Base-by-base conservation (phyloP, 768 basidiomycete species). In the Pseudohyphozyma bogoriensis region DNA sequence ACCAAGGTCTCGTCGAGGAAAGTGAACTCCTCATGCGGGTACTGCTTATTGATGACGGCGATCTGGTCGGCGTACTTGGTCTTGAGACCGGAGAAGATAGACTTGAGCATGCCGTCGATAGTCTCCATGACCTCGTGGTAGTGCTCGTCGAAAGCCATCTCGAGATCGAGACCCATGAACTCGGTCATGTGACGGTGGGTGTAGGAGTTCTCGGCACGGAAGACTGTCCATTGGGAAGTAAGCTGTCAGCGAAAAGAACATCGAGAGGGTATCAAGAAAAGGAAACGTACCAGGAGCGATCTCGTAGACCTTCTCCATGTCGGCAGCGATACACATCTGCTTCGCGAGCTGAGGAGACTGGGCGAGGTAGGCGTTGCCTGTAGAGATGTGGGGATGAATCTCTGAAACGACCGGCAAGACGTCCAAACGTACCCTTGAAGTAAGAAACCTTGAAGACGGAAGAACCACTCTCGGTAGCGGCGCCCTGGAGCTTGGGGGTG, bases 311-410 rank as follows among this genome's bases (percentile, higher is more conserved):
- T 90, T 82, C 74, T 97, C 95, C 72, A 97, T 91, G 76, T 97
- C 95, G 56, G 89, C 91, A 36, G 95, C 90, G 69, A 99, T 97
- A 62, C 87, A 88, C 95, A 99, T 99, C 76, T 99, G 95, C 75
- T 99, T 99, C 53, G 91, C 89, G 20, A 97, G 79, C 72, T 99
- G 95, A 42, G 95, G 95, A 40, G 88, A 91, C 74, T 99, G 95
- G 24, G 95, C 95, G 42, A 99, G 81, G 78, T 80, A 99, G 3
- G 95, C 95, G 67, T 74, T 81, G 33, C 88, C 91, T 93, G 66
- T 31, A 36, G 26, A 16, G 26, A 4, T 16, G 44, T 37, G 40
- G 16, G 39, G 28, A 24, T n/a, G 24, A 20, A 8, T 28, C 44
- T 13, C 12, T 0, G 20, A 44, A 16, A 42, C 50, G n/a, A 26